Conservation (phyloP, 2,329 filamentous ascomycete genomes). For the Claviceps fusiformis region DNA sequence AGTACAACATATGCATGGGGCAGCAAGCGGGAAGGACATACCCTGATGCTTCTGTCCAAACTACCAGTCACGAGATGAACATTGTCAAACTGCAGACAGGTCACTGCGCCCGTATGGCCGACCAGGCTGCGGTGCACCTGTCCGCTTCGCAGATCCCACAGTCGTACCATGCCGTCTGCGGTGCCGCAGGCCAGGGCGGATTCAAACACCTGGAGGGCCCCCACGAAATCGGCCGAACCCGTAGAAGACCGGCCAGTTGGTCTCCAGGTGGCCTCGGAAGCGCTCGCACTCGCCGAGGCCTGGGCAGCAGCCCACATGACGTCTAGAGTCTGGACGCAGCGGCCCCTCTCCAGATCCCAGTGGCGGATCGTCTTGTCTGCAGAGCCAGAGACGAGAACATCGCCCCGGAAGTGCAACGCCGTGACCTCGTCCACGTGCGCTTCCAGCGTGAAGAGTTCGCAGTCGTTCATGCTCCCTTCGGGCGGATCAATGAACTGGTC, state of each 20-base stretch:
- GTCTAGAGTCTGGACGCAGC: constrained; percentile 92
- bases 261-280: constrained; percentile 55
- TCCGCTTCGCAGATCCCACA: constrained; percentile 93
- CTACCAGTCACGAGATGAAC: constrained; percentile 89
- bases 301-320: constrained; percentile 97
- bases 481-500: constrained; percentile 56
- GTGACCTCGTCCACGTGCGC: constrained; percentile 92
- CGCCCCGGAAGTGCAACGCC: constrained; percentile 76
- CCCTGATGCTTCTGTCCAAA: constrained; percentile 81
- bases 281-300: constrained; percentile 55
- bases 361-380: constrained; percentile 95
- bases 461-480: constrained; percentile 74
- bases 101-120: constrained; percentile 89
- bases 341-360: constrained; percentile 95
- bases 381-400: constrained; percentile 87
- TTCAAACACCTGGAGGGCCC: constrained; percentile 89
- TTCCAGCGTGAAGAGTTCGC: constrained; percentile 74
- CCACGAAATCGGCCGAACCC: constrained; percentile 77
- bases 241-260: constrained; percentile 49
- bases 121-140: constrained; percentile 95
- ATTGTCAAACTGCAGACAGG: constrained; percentile 91
- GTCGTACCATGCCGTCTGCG: constrained; percentile 87
- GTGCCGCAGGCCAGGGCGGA: constrained; percentile 91
- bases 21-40: constrained; percentile 36
- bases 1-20: too few relatives aligned